Conservation (phyloP, 1,284 basidiomycete species). For the Cutaneotrichosporon mucoides region DNA sequence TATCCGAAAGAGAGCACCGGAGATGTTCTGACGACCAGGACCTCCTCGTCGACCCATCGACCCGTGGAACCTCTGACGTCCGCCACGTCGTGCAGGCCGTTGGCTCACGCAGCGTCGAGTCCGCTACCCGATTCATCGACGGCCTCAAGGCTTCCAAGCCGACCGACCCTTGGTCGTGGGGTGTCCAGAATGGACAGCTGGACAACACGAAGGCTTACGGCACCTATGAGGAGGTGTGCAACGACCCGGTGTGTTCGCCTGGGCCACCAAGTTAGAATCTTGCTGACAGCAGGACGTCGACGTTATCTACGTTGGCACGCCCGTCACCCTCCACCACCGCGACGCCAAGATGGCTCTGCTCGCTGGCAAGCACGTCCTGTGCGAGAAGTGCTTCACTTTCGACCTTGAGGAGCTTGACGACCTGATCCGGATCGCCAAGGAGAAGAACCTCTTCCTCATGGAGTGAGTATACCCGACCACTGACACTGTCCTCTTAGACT, state of each 20-base stretch:
- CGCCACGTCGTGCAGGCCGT: conserved; percentile 70
- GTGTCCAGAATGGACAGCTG: conserved; percentile 25
- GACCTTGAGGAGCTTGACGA: conserved; percentile 54
- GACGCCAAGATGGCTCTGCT: conserved; percentile 71
- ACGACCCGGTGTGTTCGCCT: conserved; percentile 49
- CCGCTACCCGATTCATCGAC: conserved; percentile 67
- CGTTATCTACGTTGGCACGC: conserved; percentile 77
- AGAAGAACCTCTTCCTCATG: conserved; percentile 77
- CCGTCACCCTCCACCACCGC: conserved; percentile 75
- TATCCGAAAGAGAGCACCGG: neutral
- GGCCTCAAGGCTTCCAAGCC: conserved; percentile 30
- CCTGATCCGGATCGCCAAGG: conserved; percentile 66
- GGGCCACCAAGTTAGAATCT: too few species aligned
- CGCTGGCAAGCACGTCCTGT: conserved; percentile 78
- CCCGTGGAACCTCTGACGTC: conserved; percentile 62
- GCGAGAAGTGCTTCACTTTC: conserved; percentile 65
- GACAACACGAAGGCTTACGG: conserved; percentile 63
- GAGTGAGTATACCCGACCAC: conserved; percentile 55
- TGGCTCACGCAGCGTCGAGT: conserved; percentile 67
- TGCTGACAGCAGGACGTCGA: conserved; percentile 60
- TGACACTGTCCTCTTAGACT: conserved; percentile 52
- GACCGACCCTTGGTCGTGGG: conserved; percentile 23
- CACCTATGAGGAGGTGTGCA: conserved; percentile 69
- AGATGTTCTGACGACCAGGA: conserved; percentile 18
- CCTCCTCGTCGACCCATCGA: conserved; percentile 26